phyloP scores from a whole-genome alignment of 352 stramenopile genomes.

The Pythium pyrilobum region DNA sequence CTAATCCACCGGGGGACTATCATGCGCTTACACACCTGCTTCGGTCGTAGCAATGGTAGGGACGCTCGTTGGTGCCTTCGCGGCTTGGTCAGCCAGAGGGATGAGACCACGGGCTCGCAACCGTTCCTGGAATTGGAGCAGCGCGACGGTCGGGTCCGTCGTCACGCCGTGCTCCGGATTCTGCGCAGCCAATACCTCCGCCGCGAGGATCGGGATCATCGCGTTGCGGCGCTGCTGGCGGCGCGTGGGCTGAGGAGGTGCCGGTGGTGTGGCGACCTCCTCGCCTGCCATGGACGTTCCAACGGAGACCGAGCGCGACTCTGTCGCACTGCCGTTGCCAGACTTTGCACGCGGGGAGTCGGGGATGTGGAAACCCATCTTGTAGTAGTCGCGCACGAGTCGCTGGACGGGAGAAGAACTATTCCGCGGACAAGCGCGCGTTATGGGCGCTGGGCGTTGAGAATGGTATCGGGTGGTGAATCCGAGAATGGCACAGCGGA shows the following conservation, averaged over 20 bases:
- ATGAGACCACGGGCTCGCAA: constrained; percentile 17
- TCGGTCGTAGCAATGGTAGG: not conserved
- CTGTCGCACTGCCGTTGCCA: not conserved
- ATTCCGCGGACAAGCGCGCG: constrained; percentile 8
- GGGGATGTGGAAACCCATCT: constrained; percentile 68
- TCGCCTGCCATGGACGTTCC: constrained; percentile 16
- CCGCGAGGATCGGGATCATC: constrained; percentile 39
- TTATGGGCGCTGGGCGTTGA: constrained; percentile 1
- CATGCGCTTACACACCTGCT: not conserved
- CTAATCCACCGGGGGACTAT: too few relatives aligned
- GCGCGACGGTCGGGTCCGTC: constrained; percentile 23
- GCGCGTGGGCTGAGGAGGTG: constrained; percentile 6
- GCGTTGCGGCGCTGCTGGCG: constrained; percentile 45
- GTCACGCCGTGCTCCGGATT: constrained; percentile 36
- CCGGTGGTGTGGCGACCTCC: constrained; percentile 2
- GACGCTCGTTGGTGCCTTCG: not conserved
- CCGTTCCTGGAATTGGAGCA: constrained; percentile 31
- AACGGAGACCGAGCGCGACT: constrained; percentile 5
- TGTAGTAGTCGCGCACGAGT: not conserved
- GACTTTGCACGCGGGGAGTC: constrained; percentile 31
- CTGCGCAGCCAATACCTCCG: constrained; percentile 38
- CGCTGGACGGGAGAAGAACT: not conserved
- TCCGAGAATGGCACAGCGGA: constrained; percentile 8
- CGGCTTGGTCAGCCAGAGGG: not conserved
- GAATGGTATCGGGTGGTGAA: constrained; percentile 6